Conservation (phyloP, 768 basidiomycete genomes). For the Trametes punicea region DNA sequence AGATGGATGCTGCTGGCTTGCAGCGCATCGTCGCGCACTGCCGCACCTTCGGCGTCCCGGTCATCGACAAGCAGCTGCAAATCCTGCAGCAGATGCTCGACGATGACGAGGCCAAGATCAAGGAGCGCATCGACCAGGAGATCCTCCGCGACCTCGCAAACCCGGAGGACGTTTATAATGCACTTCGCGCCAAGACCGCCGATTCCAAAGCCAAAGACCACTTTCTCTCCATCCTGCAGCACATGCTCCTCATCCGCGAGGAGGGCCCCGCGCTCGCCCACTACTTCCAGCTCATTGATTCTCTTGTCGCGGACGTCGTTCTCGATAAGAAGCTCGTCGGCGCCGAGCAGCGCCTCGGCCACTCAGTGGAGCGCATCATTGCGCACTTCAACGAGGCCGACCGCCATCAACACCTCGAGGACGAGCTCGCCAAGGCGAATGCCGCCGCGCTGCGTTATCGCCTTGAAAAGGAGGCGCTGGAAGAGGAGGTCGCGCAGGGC, state of each 20-base stretch:
- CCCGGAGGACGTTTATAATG: constrained; percentile 84
- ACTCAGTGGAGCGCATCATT: constrained; percentile 85
- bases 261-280: constrained; percentile 82
- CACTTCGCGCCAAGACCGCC: constrained; percentile 71
- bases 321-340: constrained; percentile 87
- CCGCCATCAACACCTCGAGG: constrained; percentile 70
- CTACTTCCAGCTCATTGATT: constrained; percentile 90
- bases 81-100: constrained; percentile 59
- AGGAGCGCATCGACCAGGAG: constrained; percentile 71
- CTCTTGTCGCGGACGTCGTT: constrained; percentile 85
- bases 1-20: constrained; percentile 88
- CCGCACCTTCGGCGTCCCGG: constrained; percentile 56
- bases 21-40: constrained; percentile 69
- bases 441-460: constrained; percentile 60
- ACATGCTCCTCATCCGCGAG: constrained; percentile 85
- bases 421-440: constrained; percentile 71
- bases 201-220: constrained; percentile 78
- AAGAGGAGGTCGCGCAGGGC: constrained; percentile 78
- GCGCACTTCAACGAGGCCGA: constrained; percentile 90
- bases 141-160: constrained; percentile 74
- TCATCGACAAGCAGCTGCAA: constrained; percentile 64
- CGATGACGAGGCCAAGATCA: constrained; percentile 70
- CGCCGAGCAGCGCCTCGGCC: constrained; percentile 80
- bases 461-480: constrained; percentile 78
- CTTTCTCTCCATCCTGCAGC: constrained; percentile 92